Evolutionary conservation across 352 stramenopile species (phyloP).

Genomic region (Phytopythium kandeliae): DNA sequence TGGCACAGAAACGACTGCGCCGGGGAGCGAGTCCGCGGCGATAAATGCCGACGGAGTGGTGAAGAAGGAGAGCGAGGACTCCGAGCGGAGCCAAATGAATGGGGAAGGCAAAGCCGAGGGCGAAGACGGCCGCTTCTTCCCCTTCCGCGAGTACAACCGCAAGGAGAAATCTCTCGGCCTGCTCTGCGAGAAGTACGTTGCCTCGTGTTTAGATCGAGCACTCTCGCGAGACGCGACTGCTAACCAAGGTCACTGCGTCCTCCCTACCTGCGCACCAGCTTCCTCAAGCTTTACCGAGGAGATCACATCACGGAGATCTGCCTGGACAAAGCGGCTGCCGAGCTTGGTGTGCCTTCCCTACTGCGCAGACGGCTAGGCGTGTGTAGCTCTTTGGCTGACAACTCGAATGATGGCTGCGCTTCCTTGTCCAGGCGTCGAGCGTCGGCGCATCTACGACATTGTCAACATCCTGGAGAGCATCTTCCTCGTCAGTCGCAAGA

Average conservation of each 20-base stretch:
- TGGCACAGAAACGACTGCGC: no score
- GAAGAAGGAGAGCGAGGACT: constrained; percentile 10
- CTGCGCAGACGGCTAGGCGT: no score
- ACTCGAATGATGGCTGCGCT: not conserved
- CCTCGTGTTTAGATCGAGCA: not conserved
- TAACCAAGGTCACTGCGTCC: not conserved
- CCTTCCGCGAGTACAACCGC: constrained; percentile 82
- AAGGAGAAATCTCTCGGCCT: constrained; percentile 85
- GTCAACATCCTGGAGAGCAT: constrained; percentile 98
- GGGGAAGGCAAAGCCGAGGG: constrained; percentile 15
- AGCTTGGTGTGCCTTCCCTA: constrained; percentile 48
- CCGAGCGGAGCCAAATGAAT: constrained; percentile 6
- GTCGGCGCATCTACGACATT: constrained; percentile 96
- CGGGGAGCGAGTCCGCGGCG: not conserved
- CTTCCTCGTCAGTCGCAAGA: constrained; percentile 92
- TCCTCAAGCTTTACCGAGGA: constrained; percentile 68
- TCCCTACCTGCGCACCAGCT: constrained; percentile 23
- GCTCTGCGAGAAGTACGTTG: constrained; percentile 79
- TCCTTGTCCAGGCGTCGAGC: constrained; percentile 72
- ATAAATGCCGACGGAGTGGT: constrained; percentile 1
- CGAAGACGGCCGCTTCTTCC: constrained; percentile 45
- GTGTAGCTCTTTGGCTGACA: no score
- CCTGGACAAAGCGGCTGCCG: constrained; percentile 53
- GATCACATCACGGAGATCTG: constrained; percentile 73
- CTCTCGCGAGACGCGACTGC: not conserved